These are phyloP conservation scores for Cryptosporidium canis DNA, from an alignment of 169 alveolate genomes.

Conservation along the genomic window DNA sequence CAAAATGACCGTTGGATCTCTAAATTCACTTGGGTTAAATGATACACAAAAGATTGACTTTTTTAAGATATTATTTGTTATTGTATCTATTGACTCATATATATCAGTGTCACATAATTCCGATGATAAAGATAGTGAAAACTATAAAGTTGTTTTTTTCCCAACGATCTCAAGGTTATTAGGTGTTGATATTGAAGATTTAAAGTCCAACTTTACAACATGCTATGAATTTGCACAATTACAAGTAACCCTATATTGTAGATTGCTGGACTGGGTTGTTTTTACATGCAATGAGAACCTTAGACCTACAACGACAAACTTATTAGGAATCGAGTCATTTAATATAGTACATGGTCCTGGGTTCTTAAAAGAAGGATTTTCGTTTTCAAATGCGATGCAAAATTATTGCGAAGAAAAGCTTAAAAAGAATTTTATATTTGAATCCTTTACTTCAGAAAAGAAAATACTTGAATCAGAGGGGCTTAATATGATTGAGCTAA, in stretches of 20 bases:
- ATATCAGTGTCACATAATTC: slow-evolving; percentile 26
- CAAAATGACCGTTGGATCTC: slow-evolving; percentile 51
- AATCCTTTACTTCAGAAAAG: slow-evolving; percentile 30
- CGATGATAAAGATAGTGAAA: not conserved
- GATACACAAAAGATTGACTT: slow-evolving; percentile 56
- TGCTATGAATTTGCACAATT: slow-evolving; percentile 32
- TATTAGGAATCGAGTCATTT: slow-evolving; percentile 2
- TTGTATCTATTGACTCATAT: slow-evolving; percentile 43
- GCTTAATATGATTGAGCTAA: slow-evolving; percentile 7
- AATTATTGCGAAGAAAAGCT: slow-evolving; percentile 56
- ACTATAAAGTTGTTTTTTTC: slow-evolving; percentile 28
- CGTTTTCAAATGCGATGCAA: slow-evolving; percentile 59
- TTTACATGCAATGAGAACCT: slow-evolving; percentile 19
- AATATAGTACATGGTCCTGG: slow-evolving; percentile 64
- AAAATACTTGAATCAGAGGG: slow-evolving; percentile 46
- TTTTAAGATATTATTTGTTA: slow-evolving; percentile 27
- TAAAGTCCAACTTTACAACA: not conserved
- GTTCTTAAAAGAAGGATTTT: slow-evolving; percentile 21
- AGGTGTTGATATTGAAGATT: slow-evolving; percentile 25
- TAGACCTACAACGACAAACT: not conserved
- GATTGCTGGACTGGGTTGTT: slow-evolving; percentile 32
- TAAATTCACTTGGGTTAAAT: slow-evolving; percentile 45
- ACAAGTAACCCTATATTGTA: slow-evolving; percentile 35
- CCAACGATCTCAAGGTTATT: slow-evolving; percentile 39
- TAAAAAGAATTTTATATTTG: slow-evolving; percentile 17